Percentiles rank a stretch among this genome's conserved stretches.
Evolutionary conservation across 148 eudicot genomes (phyloP).

Genomic region (Silene latifolia): DNA sequence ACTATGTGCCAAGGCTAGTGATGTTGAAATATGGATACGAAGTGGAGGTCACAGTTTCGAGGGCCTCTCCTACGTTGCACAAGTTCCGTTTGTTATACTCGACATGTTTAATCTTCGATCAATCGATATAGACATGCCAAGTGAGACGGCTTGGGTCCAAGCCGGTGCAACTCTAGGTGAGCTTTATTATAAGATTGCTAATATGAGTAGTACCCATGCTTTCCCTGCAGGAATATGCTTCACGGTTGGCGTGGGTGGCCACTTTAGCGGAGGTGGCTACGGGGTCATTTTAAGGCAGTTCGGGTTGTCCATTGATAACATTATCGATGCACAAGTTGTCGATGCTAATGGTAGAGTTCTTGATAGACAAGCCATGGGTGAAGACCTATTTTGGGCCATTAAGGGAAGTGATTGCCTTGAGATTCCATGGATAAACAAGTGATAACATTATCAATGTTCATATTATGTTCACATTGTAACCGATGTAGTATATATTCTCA

Average conservation of each 20-base stretch:
- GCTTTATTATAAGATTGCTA: conserved; percentile 27
- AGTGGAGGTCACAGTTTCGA: conserved; percentile 12
- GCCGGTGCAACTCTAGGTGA: conserved; percentile 36
- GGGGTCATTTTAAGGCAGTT: conserved; percentile 32
- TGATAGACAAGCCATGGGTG: conserved; percentile 25
- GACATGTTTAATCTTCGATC: conserved; percentile 27
- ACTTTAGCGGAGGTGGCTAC: conserved; percentile 36
- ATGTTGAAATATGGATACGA: conserved; percentile 4
- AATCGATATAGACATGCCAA: conserved; percentile 20
- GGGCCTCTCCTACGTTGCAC: conserved; percentile 23
- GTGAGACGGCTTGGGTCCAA: conserved; percentile 30
- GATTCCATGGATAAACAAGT: too few relatives aligned
- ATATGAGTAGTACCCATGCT: conserved; percentile 22
- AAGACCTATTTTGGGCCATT: conserved; percentile 41
- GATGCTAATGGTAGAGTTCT: conserved; percentile 24
- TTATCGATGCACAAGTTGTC: conserved; percentile 34
- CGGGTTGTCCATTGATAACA: conserved; percentile 30
- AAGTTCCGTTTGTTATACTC: conserved; percentile 27
- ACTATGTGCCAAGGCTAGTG: conserved; percentile 21
- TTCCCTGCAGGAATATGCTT: conserved; percentile 33
- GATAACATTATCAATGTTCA: conserved; percentile 24
- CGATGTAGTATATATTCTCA: too few relatives aligned
- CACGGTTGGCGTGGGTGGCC: conserved; percentile 31
- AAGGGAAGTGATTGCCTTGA: conserved; percentile 40
- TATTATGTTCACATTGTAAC: too few relatives aligned